Evolutionary conservation across 192 early-diverging fungal genomes (phyloP).

Genomic region (Rhizoclosmatium sp.): DNA sequence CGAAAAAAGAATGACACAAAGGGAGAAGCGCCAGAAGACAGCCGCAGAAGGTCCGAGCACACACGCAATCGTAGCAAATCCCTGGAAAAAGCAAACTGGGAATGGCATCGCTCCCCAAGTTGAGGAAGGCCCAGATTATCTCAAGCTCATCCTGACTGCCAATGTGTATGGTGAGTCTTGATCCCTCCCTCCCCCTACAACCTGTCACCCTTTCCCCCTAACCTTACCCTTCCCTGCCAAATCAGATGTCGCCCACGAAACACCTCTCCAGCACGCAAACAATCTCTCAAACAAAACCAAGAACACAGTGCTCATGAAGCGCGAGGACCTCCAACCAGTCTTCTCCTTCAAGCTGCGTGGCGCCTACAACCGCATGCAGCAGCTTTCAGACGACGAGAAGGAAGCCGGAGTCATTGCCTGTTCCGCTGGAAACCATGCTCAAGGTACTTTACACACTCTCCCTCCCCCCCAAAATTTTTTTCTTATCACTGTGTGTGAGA

Average conservation of each 20-base stretch:
- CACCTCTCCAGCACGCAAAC: conserved; percentile 83
- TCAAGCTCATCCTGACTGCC: conserved; percentile 91
- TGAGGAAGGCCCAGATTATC: conserved; percentile 75
- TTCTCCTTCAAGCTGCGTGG: conserved; percentile 99
- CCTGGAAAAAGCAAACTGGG: not conserved
- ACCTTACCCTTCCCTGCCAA: not conserved
- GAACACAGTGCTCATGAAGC: conserved; percentile 85
- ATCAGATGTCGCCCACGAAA: conserved; percentile 85
- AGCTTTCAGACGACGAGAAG: conserved; percentile 80
- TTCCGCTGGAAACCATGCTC: conserved; percentile 98
- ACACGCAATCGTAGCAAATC: not conserved
- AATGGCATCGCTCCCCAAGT: not conserved
- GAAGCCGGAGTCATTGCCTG: conserved; percentile 91
- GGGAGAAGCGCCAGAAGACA: not conserved
- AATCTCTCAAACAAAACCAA: conserved; percentile 79
- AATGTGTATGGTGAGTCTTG: conserved; percentile 73
- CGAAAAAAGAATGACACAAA: not conserved
- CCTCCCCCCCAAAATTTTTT: not conserved
- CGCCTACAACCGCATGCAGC: conserved; percentile 92
- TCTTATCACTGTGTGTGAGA: conserved; percentile 17
- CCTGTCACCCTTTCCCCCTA: not conserved
- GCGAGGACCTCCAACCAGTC: conserved; percentile 96
- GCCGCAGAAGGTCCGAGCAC: not conserved
- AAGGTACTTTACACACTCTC: conserved; percentile 59
- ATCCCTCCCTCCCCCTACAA: not conserved